phyloP scores from a whole-genome alignment of 768 basidiomycete species.

The Tremella mesenterica region DNA sequence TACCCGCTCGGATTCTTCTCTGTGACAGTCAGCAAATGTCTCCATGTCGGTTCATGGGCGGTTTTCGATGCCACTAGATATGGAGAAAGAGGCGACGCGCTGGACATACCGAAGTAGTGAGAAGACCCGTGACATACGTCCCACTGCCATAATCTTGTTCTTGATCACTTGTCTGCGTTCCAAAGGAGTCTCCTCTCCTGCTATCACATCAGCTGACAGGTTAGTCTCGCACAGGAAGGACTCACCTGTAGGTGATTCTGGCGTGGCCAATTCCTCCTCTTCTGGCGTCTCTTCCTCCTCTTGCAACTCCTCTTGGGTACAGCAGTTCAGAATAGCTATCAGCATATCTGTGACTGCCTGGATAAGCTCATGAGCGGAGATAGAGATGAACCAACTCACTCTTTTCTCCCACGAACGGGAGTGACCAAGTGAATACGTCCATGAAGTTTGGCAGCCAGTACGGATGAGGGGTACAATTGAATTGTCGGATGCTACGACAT shows the following conservation, averaged over 20 bases:
- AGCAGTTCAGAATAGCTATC: slow-evolving; percentile 89
- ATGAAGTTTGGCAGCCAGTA: slow-evolving; percentile 99
- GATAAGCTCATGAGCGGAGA: slow-evolving; percentile 7
- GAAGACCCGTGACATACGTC: slow-evolving; percentile 92
- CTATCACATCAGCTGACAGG: slow-evolving; percentile 16
- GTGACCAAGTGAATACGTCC: slow-evolving; percentile 98
- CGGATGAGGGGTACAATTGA: slow-evolving; percentile 85
- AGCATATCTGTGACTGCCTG: slow-evolving; percentile 90
- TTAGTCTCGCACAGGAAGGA: slow-evolving; percentile 16
- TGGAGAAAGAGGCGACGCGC: too few relatives aligned
- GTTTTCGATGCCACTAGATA: not conserved
- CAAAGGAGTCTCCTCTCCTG: slow-evolving; percentile 29
- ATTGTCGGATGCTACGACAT: slow-evolving; percentile 64
- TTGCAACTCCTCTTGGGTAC: slow-evolving; percentile 91
- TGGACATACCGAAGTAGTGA: slow-evolving; percentile 80
- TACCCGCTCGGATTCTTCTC: slow-evolving; percentile 95
- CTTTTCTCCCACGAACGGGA: slow-evolving; percentile 97
- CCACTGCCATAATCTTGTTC: slow-evolving; percentile 97
- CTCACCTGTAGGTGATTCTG: slow-evolving; percentile 22
- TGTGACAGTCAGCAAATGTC: slow-evolving; percentile 38
- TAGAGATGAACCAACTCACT: slow-evolving; percentile 53
- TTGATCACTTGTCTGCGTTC: slow-evolving; percentile 89
- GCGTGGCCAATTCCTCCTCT: slow-evolving; percentile 33
- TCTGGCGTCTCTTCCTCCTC: slow-evolving; percentile 55
- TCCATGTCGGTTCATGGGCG: not conserved